phyloP scores from a whole-genome alignment of 2,329 filamentous ascomycete genomes.

The Colletotrichum graminicola region DNA sequence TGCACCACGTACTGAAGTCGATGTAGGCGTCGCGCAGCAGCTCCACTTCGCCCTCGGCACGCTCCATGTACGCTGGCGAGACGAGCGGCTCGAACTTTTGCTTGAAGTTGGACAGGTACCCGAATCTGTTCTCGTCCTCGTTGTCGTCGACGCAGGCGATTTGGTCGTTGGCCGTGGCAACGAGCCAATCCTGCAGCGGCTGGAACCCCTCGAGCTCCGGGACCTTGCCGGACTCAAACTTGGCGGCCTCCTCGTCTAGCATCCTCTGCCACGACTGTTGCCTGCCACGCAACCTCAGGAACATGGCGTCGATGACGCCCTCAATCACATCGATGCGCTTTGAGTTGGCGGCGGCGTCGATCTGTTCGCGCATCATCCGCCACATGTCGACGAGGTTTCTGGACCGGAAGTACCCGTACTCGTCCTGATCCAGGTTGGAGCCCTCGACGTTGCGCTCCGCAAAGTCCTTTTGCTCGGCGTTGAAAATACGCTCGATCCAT shows the following conservation, averaged over 20 bases:
- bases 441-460: conserved; percentile 79
- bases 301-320: conserved; percentile 96
- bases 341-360: conserved; percentile 86
- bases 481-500: conserved; percentile 95
- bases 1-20: conserved; percentile 93
- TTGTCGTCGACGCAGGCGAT: conserved; percentile 98
- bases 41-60: conserved; percentile 79
- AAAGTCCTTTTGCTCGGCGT: conserved; percentile 85
- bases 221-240: conserved; percentile 72
- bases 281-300: conserved; percentile 83
- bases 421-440: conserved; percentile 84
- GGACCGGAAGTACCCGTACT: conserved; percentile 91
- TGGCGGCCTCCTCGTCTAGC: conserved; percentile 85
- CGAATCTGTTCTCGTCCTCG: conserved; percentile 78
- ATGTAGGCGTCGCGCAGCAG: conserved; percentile 90
- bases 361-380: conserved; percentile 96
- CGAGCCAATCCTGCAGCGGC: conserved; percentile 92
- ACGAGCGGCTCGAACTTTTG: conserved; percentile 86
- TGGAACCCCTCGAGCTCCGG: conserved; percentile 77
- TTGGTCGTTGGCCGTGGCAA: conserved; percentile 97
- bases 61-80: conserved; percentile 82
- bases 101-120: conserved; percentile 89
- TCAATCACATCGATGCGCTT: conserved; percentile 91
- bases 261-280: conserved; percentile 90
- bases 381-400: conserved; percentile 94